Percentiles rank a stretch among this genome's conserved stretches.
Evolutionary conservation across 768 basidiomycete species (phyloP).

Genomic region (Coprinopsis cinerea): DNA sequence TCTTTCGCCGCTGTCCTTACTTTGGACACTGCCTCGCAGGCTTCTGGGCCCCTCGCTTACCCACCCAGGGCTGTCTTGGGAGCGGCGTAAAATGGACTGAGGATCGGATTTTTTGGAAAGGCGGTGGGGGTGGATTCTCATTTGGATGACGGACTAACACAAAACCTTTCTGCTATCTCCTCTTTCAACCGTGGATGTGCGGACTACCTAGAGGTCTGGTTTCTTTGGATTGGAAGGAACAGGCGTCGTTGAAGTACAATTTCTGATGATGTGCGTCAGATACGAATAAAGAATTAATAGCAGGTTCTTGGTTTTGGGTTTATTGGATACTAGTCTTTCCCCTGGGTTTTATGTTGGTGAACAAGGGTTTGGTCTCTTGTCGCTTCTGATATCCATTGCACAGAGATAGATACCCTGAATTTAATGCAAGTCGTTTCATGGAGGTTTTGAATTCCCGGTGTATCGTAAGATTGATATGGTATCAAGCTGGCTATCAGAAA

Average conservation of each 20-base stretch:
- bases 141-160: background rate
- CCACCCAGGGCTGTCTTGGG: background rate
- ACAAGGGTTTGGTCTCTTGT: too few species aligned
- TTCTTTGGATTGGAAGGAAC: background rate
- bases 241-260: background rate
- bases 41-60: background rate
- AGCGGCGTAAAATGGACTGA: background rate
- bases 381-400: too few species aligned
- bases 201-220: background rate
- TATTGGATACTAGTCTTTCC: too few species aligned
- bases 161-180: background rate
- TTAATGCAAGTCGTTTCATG: too few species aligned
- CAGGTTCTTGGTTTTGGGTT: too few species aligned
- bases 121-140: background rate
- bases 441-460: too few species aligned
- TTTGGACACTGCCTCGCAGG: background rate
- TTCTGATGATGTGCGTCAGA: conserved; percentile 4
- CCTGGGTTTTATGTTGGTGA: too few species aligned
- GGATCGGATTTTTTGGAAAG: background rate
- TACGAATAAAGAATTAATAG: too few species aligned
- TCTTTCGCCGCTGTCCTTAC: conserved; percentile 35
- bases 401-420: too few species aligned
- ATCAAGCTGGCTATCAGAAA: too few species aligned
- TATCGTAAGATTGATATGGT: too few species aligned
- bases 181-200: background rate